Base-by-base conservation (phyloP, 495 filamentous ascomycete genomes). In the Tricharina praecox region DNA sequence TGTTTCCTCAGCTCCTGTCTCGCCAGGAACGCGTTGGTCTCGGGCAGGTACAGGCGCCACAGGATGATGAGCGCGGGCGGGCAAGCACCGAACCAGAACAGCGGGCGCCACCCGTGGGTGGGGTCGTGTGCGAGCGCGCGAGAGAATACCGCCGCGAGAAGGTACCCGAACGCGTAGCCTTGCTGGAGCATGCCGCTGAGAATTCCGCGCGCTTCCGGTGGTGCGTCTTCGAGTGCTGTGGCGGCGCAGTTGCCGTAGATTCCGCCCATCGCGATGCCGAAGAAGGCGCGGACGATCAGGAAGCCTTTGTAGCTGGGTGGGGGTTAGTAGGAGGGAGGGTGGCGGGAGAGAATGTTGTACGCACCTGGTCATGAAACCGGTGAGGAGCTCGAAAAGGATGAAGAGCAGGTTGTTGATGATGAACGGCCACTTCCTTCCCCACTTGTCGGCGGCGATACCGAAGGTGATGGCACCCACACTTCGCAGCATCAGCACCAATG, bases 181-280 rank as follows among this genome's bases (percentile, higher is more conserved):
- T 84, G 79, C 47, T 87, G 82, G 1, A 85, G 66, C 28, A 85
- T 76, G 8, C 82, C 82, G 3, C 77, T 82, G 72, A 85, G 79
- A 3, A 85, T 66, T 49, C 80, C 80, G 47, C 80, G 67, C 5
- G 80, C 74, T 45, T 80, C 70, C 1, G 23, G 26, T 2, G 50
- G 50, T 5, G 47, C 51, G 34, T 54, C 58, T 38, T 58, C 56
- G 16, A 60, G 55, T 4, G 56, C 56, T 4, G 55, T 58, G 7
- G 55, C 50, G 23, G 56, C 56, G 15, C 51, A 46, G 28, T 46
- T 46, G 5, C 82, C 82, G 58, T 84, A 87, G 11, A 87, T 73
- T 38, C 82, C 82, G 21, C 82, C 82, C 81, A 85, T 87, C 43
- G 81, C 80, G 32, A 87, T 64, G n/a, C 82, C 82, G 55, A 84